These are phyloP conservation scores for Cicer judaicum DNA, from an alignment of 306 rosid species.

Conservation along the genomic window DNA sequence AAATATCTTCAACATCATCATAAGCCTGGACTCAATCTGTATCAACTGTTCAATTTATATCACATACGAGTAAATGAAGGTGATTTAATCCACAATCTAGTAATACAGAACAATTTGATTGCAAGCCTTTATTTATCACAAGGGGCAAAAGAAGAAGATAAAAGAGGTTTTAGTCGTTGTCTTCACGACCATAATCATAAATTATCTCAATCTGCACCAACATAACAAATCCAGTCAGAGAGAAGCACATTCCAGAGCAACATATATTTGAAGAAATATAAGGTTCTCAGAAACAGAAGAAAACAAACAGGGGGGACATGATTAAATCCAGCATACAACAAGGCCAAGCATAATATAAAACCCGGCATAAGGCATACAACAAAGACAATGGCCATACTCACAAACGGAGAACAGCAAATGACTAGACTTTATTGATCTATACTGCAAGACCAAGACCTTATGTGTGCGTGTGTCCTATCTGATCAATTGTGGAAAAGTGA, in stretches of 20 bases:
- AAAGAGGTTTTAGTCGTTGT: constrained; percentile 58
- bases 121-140: constrained; percentile 68
- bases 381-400: neutral
- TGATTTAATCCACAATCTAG: constrained; percentile 20
- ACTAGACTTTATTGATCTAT: no score
- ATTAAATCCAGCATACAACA: constrained; percentile 9
- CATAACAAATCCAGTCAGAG: constrained; percentile 40
- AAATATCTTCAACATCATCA: constrained; percentile 4
- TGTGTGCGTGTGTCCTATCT: neutral
- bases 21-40: constrained; percentile 3
- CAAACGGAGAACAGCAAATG: neutral
- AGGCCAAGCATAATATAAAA: constrained; percentile 11
- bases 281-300: constrained; percentile 17
- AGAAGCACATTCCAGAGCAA: constrained; percentile 16
- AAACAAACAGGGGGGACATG: neutral
- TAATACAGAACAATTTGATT: constrained; percentile 36
- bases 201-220: constrained; percentile 77
- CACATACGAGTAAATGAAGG: constrained; percentile 1
- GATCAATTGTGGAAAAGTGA: neutral
- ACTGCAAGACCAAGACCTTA: no score
- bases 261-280: constrained; percentile 12
- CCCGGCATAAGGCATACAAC: constrained; percentile 1
- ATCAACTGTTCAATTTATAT: neutral
- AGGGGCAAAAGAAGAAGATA: constrained; percentile 16
- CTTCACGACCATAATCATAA: constrained; percentile 87